Evolutionary conservation across 2,329 filamentous ascomycete species (phyloP).

Genomic region (Penicillium sp.): DNA sequence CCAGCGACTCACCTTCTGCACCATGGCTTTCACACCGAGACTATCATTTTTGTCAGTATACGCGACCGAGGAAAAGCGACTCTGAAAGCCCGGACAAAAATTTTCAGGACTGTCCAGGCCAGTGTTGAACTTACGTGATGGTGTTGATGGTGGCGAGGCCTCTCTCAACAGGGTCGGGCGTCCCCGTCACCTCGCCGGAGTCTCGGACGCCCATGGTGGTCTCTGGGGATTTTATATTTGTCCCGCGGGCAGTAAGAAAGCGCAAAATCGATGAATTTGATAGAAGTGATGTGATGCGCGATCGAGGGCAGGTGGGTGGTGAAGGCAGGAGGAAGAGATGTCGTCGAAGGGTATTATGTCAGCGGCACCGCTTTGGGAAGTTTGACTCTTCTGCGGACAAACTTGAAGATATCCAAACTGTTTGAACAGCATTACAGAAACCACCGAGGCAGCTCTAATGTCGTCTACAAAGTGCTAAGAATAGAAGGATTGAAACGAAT

Average conservation of each 20-base stretch:
- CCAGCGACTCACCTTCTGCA: conserved; percentile 62
- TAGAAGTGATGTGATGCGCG: conserved; percentile 13
- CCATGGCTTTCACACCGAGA: conserved; percentile 67
- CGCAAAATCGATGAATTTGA: conserved; percentile 23
- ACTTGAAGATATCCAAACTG: neutral
- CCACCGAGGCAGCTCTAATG: neutral
- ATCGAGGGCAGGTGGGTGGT: conserved; percentile 9
- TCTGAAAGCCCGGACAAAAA: neutral
- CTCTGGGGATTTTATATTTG: neutral
- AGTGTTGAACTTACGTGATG: conserved; percentile 62
- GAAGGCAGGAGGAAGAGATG: conserved; percentile 9
- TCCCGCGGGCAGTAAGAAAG: neutral
- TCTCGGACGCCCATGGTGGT: conserved; percentile 58
- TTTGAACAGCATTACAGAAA: neutral
- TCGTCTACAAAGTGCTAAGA: neutral
- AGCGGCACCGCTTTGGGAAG: conserved; percentile 1
- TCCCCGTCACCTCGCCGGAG: conserved; percentile 54
- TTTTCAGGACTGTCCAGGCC: conserved; percentile 4
- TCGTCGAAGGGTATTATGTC: conserved; percentile 3
- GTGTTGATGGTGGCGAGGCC: conserved; percentile 83
- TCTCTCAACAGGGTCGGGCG: conserved; percentile 66
- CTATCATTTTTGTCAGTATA: conserved; percentile 46
- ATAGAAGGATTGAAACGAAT: no score
- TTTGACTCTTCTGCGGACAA: neutral
- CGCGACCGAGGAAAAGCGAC: conserved; percentile 37